Conservation (phyloP, 495 filamentous ascomycete genomes). For the Trichoderma asperelloides region DNA sequence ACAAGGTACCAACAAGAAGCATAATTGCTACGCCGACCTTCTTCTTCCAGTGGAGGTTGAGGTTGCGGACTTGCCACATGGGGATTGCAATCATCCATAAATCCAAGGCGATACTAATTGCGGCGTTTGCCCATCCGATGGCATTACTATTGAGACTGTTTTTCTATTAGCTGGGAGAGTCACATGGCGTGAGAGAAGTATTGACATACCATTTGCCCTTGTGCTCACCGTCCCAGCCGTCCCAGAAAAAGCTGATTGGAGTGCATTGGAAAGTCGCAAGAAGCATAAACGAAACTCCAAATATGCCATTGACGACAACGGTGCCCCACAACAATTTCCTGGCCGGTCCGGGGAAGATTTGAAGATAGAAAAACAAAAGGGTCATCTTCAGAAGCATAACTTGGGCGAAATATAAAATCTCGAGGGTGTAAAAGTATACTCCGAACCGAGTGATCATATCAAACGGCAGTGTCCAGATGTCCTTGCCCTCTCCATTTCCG, state of each 20-base stretch:
- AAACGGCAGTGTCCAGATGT: conserved; percentile 18
- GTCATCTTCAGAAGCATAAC: conserved; percentile 26
- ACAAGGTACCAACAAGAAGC: conserved; percentile 31
- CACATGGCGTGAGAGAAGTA: not conserved
- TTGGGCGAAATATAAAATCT: conserved; percentile 24
- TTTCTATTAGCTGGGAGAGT: not conserved
- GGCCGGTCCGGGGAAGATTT: conserved; percentile 20
- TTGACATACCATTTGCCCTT: conserved; percentile 11
- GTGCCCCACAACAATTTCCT: conserved; percentile 17
- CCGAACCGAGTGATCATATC: conserved; percentile 15
- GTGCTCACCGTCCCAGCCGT: conserved; percentile 19
- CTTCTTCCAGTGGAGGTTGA: conserved; percentile 30
- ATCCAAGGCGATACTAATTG: conserved; percentile 42
- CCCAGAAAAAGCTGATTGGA: conserved; percentile 30
- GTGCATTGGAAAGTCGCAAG: conserved; percentile 33
- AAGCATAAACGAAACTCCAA: conserved; percentile 24
- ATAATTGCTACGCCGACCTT: conserved; percentile 35
- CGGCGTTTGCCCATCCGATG: conserved; percentile 37
- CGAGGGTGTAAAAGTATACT: conserved; percentile 13
- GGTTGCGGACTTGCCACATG: conserved; percentile 28
- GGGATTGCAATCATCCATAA: conserved; percentile 39
- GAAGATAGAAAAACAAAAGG: conserved; percentile 33
- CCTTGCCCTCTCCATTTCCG: conserved; percentile 18
- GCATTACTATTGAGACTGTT: conserved; percentile 31
- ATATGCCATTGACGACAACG: conserved; percentile 14